A percentile compares a stretch with the other conserved stretches of the same genome.
phyloP scores from a whole-genome alignment of 352 stramenopile species.

The Aphanomyces cochlioides region DNA sequence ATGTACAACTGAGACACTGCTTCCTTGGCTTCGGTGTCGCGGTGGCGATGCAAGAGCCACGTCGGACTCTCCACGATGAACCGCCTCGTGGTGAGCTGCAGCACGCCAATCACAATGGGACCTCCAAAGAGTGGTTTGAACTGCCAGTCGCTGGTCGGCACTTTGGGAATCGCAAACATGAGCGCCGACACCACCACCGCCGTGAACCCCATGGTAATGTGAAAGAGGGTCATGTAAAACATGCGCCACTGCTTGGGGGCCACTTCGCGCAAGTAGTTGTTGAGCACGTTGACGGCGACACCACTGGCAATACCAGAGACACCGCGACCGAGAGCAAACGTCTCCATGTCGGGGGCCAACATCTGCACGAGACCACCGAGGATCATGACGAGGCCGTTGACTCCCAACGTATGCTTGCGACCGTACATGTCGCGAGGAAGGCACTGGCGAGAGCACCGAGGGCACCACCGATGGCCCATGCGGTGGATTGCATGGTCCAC shows the following conservation, averaged over 20 bases:
- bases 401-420: not conserved
- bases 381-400: not conserved
- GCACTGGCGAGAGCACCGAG: not conserved
- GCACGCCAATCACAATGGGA: not conserved
- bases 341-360: not conserved
- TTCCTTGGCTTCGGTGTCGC: not conserved
- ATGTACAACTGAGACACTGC: not conserved
- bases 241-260: not conserved
- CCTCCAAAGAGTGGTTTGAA: not conserved
- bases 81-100: not conserved
- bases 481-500: not conserved
- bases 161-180: conserved; percentile 2
- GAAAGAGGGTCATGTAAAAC: conserved; percentile 1
- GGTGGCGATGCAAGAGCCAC: not conserved
- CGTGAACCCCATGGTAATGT: not conserved
- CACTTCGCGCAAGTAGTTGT: not conserved
- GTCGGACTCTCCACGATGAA: not conserved
- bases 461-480: not conserved
- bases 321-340: not conserved
- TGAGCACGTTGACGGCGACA: not conserved
- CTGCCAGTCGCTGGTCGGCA: not conserved
- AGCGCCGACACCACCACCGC: not conserved
- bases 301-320: not conserved
- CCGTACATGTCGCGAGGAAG: not conserved
- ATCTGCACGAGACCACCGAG: not conserved